Evolutionary conservation across 2,329 filamentous ascomycete species (phyloP).

Genomic region (Verticillium isaacii): DNA sequence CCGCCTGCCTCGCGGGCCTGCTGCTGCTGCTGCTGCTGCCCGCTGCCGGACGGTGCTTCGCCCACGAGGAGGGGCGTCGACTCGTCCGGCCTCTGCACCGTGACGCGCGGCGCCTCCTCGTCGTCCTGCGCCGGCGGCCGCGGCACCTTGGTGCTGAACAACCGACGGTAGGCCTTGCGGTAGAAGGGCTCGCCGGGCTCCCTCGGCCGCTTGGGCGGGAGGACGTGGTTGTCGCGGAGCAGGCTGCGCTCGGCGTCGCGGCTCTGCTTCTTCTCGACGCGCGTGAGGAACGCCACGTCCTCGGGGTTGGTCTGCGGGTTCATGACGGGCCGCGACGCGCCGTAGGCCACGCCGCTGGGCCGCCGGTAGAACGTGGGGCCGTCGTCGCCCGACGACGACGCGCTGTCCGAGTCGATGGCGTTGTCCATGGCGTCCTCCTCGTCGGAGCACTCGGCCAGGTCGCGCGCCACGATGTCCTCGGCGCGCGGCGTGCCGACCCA

Average conservation of each 20-base stretch:
- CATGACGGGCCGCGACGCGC: slow-evolving; percentile 65
- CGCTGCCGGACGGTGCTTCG: neutral
- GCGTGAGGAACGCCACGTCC: slow-evolving; percentile 45
- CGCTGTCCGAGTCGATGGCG: slow-evolving; percentile 22
- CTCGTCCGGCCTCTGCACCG: slow-evolving; percentile 32
- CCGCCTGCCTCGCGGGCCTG: slow-evolving; percentile 27
- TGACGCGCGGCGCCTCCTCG: slow-evolving; percentile 27
- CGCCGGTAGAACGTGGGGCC: slow-evolving; percentile 63
- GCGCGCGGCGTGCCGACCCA: slow-evolving; percentile 63
- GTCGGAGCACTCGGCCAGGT: slow-evolving; percentile 61
- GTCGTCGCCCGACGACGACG: slow-evolving; percentile 29
- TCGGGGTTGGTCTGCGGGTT: slow-evolving; percentile 42
- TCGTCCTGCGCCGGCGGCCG: slow-evolving; percentile 23
- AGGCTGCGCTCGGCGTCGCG: slow-evolving; percentile 55
- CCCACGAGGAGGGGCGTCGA: slow-evolving; percentile 32
- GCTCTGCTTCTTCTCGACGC: slow-evolving; percentile 50
- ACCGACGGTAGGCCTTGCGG: slow-evolving; percentile 35
- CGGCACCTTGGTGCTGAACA: slow-evolving; percentile 54
- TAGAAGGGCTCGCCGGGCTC: slow-evolving; percentile 27
- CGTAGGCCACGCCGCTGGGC: slow-evolving; percentile 71
- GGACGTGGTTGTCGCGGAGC: slow-evolving; percentile 60
- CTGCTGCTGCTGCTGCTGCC: neutral
- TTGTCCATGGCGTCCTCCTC: slow-evolving; percentile 38
- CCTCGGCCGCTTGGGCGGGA: slow-evolving; percentile 53
- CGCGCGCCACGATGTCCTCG: slow-evolving; percentile 59